Evolutionary conservation across 768 basidiomycete genomes (phyloP), one percentile per base, ranked within the genome.

Genomic region (Pleurotus djamor): DNA sequence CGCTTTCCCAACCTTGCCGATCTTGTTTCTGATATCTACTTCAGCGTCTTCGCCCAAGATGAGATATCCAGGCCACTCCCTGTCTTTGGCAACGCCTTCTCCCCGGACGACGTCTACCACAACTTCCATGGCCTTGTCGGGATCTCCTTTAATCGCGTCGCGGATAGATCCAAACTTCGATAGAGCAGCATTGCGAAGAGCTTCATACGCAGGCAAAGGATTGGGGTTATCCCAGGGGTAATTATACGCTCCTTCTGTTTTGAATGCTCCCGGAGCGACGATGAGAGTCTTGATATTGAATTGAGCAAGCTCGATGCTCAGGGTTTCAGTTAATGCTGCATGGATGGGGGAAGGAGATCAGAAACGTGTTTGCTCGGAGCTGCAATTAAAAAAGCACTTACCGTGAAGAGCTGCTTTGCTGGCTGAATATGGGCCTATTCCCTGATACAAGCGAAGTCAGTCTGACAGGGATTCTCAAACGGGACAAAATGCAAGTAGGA

Each of bases 331-430:
- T 35, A 76, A 64, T 4, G 76, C 75, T 75, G 54, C 21, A 28
- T 28, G 21, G 21, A 28, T 28, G 21, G 21, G n/a, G 21, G 21
- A 28, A 28, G 21, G 21, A 28, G 21, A 28, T 28, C 21, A 28
- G 21, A 54, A 50, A 45, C 56, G 58, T n/a, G 5, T 48, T 37
- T 8, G 51, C 21, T 43, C 7, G 21, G 17, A 52, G 33, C 59
- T 48, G 17, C 48, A 35, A 34, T 34, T 17, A 41, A 45, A 14
- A 41, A 64, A 37, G 35, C 37, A 63, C 69, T 35, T 55, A 77
- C 70, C 68, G 49, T 74, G 76, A 5, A 79, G 63, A 35, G 76
- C 74, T n/a, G 78, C 76, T 60, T 79, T 79, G 17, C 76, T 76
- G 5, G 76, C 66, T 50, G 70, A 69, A 65, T 78, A 78, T 58